Evolutionary conservation across 2,329 filamentous ascomycete species (phyloP).

Genomic region (Ophiostoma pallidulum): DNA sequence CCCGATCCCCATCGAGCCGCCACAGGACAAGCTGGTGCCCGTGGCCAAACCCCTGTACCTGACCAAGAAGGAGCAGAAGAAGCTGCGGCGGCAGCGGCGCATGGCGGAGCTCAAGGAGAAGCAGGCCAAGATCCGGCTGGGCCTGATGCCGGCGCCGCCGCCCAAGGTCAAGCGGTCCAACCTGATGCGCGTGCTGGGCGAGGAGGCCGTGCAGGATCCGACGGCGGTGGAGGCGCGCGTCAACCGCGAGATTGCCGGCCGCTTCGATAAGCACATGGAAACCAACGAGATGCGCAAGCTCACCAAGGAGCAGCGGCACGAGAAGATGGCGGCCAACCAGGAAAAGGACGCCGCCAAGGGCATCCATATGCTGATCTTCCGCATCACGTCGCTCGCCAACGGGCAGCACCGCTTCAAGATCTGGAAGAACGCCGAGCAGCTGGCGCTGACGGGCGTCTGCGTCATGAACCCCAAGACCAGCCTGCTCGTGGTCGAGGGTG

Average conservation of each 20-base stretch:
- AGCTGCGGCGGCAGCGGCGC: conserved; percentile 77
- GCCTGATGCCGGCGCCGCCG: conserved; percentile 78
- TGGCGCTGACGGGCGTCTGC: conserved; percentile 78
- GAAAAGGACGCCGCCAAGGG: conserved; percentile 81
- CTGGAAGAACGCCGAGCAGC: conserved; percentile 82
- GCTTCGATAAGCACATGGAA: conserved; percentile 65
- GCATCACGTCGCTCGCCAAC: conserved; percentile 79
- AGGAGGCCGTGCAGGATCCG: conserved; percentile 86
- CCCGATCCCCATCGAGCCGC: conserved; percentile 80
- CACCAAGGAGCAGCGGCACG: conserved; percentile 75
- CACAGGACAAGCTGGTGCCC: conserved; percentile 75
- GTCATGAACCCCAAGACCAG: conserved; percentile 85
- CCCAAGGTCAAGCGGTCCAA: conserved; percentile 97
- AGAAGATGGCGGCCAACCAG: conserved; percentile 76
- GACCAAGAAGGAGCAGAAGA: conserved; percentile 83
- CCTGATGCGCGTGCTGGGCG: conserved; percentile 91
- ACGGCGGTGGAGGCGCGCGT: conserved; percentile 94
- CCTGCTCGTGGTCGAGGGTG: conserved; percentile 85
- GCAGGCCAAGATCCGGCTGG: conserved; percentile 89
- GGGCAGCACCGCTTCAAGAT: conserved; percentile 92
- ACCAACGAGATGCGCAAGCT: conserved; percentile 79
- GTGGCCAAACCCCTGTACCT: conserved; percentile 84
- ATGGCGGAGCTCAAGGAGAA: conserved; percentile 92
- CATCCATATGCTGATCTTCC: conserved; percentile 79
- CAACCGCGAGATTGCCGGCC: conserved; percentile 83